Base-by-base conservation (phyloP, 1,284 basidiomycete genomes). In the Trichosporon coremiiforme region DNA sequence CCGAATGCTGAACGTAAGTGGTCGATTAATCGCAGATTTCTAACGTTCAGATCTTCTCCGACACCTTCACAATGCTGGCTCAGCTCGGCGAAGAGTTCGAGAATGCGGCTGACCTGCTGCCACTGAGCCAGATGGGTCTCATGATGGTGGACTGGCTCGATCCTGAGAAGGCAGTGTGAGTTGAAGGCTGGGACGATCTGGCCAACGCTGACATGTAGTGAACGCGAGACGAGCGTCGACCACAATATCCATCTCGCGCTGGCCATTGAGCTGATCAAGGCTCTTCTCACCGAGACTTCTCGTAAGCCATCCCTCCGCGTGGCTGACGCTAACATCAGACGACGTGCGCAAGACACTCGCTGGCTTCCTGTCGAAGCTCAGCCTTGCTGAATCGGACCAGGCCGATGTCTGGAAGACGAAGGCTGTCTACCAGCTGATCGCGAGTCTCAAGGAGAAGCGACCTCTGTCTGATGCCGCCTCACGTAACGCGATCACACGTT, bases 81-180 rank as follows among this genome's bases (percentile, higher is more conserved):
- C 85, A 86, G 36, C 72, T 80, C n/a, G 87, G 89, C 36, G 89
- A 92, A 75, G 88, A 89, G 62, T 89, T 91, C 20, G 85, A 91
- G 57, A 89, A 90, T 1, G 90, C 90, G 57, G 88, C 93, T 73
- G 88, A 90, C 29, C 93, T 95, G 89, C 88, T 95, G n/a, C 86
- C 89, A 0, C 90, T 93, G 0, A 82, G 88, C 13, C 93, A 95
- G 78, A 90, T 96, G 70, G 92, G 90, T 0, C 83, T 90, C 29
- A 89, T 98, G 84, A 88, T 99, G 74, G 85, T 92, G 2, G 95
- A 98, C 77, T 99, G 96, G 96, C 93, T 91, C 1, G 92, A 98
- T 81, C 93, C 95, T 0, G 86, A 88, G 75, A 95, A 94, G 79
- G 88, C 88, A 35, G 87, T 90, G 86, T 93, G 77, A 79, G 89